Base-by-base conservation (phyloP, 352 stramenopile genomes). In the Pythium aquatile region DNA sequence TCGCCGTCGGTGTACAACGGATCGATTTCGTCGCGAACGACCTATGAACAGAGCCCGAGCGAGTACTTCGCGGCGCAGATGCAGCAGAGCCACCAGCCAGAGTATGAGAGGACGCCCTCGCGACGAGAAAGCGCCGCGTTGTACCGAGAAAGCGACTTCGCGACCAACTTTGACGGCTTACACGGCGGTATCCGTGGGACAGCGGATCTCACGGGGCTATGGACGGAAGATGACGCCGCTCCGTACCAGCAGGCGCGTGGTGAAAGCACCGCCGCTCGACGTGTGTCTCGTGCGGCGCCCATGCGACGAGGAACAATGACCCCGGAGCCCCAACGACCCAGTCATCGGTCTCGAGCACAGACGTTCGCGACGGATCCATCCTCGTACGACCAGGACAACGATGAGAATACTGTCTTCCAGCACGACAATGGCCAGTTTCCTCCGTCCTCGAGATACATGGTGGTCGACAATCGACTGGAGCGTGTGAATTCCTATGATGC, bases 401-500 rank as follows among this genome's bases (percentile, higher is more conserved):
- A 29, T 1, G 53, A 71, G 4, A 58, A 55, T 26, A 46, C 2
- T 3, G 3, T n/a, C 5, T 30, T 60, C 55, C n/a, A 64, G 17
- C 26, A 28, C 3, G 40, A 32, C 30, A 32, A 63, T 11, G 59
- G 58, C 1, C 47, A 60, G 20, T 67, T 73, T 5, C 66, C 66
- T 4, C 60, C 66, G 32, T 73, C 66, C n/a, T 49, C 61, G 9
- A 16, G 60, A 32, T 73, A 73, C 37, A 58, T 62, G 6, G 61
- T 73, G 11, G 49, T 73, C 3, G 66, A 44, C 10, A 59, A 68
- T 53, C 59, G 60, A 1, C 42, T 72, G 17, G 56, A 72, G 46
- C 55, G 66, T 5, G 49, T 61, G 2, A 68, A 72, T 39, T 72
- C 61, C 16, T 68, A 58, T 44, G 65, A 66, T 30, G 59, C 66